These are phyloP conservation scores for Aspergillus amoenus DNA, from an alignment of 2,329 filamentous ascomycete species.

Conservation along the genomic window DNA sequence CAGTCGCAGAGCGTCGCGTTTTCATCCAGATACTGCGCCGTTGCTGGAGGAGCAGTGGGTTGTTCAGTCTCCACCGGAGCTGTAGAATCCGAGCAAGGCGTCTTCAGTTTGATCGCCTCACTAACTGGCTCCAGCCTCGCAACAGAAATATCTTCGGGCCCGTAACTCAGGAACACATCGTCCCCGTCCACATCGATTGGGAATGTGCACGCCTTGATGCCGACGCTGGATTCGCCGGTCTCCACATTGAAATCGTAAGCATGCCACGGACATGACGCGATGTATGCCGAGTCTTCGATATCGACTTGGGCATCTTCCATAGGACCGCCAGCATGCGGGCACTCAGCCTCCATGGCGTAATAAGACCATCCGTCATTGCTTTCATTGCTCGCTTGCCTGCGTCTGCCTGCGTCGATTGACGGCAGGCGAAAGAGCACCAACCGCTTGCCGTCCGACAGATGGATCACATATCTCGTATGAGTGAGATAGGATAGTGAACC, in stretches of 20 bases:
- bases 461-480: slow-evolving; percentile 44
- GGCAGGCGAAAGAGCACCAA: slow-evolving; percentile 48
- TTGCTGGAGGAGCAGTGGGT: slow-evolving; percentile 1
- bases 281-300: slow-evolving; percentile 50
- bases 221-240: slow-evolving; percentile 50
- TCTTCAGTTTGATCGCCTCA: slow-evolving; percentile 48
- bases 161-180: slow-evolving; percentile 36
- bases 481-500: slow-evolving; percentile 34
- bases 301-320: slow-evolving; percentile 49
- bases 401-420: slow-evolving; percentile 34
- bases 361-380: slow-evolving; percentile 44
- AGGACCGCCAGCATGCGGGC: slow-evolving; percentile 48
- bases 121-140: slow-evolving; percentile 44
- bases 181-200: slow-evolving; percentile 41
- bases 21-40: slow-evolving; percentile 37
- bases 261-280: slow-evolving; percentile 51
- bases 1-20: slow-evolving; percentile 49
- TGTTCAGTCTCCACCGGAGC: slow-evolving; percentile 3
- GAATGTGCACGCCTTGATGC: slow-evolving; percentile 49
- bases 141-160: slow-evolving; percentile 24
- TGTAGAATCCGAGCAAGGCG: background rate
- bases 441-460: slow-evolving; percentile 46
- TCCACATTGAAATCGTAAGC: slow-evolving; percentile 53
- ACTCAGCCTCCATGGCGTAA: slow-evolving; percentile 51
- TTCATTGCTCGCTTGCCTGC: slow-evolving; percentile 28